These are phyloP conservation scores for Betula pendula DNA, from an alignment of 306 rosid genomes.

Conservation along the genomic window DNA sequence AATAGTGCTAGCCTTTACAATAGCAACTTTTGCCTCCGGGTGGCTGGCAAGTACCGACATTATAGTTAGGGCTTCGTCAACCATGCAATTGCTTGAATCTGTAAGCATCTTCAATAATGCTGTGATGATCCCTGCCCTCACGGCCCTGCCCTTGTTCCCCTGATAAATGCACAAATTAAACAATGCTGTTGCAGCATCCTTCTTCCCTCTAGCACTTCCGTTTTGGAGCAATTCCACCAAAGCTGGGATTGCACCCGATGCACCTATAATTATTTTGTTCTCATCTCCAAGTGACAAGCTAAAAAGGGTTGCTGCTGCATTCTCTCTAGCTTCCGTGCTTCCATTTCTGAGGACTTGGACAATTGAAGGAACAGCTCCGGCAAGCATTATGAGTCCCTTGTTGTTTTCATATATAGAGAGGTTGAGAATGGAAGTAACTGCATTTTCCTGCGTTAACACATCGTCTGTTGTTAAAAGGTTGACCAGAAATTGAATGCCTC, in stretches of 20 bases:
- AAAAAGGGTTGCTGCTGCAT: conserved; percentile 91
- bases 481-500: conserved; percentile 83
- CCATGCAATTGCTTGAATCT: conserved; percentile 74
- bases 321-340: conserved; percentile 92
- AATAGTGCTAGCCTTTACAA: conserved; percentile 80
- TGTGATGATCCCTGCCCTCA: conserved; percentile 71
- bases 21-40: conserved; percentile 80
- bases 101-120: conserved; percentile 85
- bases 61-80: conserved; percentile 86
- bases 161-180: conserved; percentile 93
- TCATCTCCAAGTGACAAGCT: conserved; percentile 96
- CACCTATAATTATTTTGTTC: conserved; percentile 92
- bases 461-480: conserved; percentile 80
- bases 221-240: conserved; percentile 82
- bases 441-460: conserved; percentile 76
- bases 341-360: conserved; percentile 93
- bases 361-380: conserved; percentile 90
- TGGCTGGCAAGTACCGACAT: conserved; percentile 94
- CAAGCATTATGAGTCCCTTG: conserved; percentile 95
- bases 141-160: conserved; percentile 93
- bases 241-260: conserved; percentile 89
- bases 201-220: conserved; percentile 90
- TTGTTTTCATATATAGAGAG: conserved; percentile 89
- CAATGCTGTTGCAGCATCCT: conserved; percentile 91
- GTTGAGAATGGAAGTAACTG: conserved; percentile 89